These are phyloP conservation scores for Pseudocercospora musae DNA, from an alignment of 2,329 filamentous ascomycete genomes.

Conservation along the genomic window DNA sequence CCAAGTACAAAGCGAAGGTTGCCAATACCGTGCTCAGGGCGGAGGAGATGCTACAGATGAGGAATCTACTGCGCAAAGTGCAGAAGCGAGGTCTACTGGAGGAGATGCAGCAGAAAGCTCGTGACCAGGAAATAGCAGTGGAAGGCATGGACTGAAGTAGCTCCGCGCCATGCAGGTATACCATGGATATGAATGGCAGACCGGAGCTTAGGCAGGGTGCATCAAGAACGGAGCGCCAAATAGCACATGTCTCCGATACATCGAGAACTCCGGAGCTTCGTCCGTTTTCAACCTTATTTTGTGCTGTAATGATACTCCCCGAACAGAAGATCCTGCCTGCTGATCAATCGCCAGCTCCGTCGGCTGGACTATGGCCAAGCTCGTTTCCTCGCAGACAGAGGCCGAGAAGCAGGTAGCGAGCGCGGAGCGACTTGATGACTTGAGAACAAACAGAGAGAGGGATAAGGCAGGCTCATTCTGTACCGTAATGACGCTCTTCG, in stretches of 20 bases:
- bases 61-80: background rate
- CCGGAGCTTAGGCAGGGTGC: background rate
- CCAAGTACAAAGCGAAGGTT: background rate
- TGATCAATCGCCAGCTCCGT: too few relatives aligned
- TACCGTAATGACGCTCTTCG: too few relatives aligned
- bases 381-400: too few relatives aligned
- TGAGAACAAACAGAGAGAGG: too few relatives aligned
- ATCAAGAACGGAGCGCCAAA: background rate
- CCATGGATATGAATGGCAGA: background rate
- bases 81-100: background rate
- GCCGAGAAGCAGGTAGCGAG: too few relatives aligned
- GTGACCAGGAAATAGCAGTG: background rate
- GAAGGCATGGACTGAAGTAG: background rate
- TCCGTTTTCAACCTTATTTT: too few relatives aligned
- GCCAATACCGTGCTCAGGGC: background rate
- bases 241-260: background rate
- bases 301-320: too few relatives aligned
- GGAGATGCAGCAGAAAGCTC: constrained; percentile 5
- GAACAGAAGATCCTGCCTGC: too few relatives aligned
- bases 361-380: too few relatives aligned
- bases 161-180: background rate
- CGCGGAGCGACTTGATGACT: too few relatives aligned
- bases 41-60: constrained; percentile 1
- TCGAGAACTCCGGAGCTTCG: too few relatives aligned
- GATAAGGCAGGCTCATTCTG: too few relatives aligned